Evolutionary conservation across 2,329 filamentous ascomycete genomes (phyloP).

Genomic region (Fusarium palustre): DNA sequence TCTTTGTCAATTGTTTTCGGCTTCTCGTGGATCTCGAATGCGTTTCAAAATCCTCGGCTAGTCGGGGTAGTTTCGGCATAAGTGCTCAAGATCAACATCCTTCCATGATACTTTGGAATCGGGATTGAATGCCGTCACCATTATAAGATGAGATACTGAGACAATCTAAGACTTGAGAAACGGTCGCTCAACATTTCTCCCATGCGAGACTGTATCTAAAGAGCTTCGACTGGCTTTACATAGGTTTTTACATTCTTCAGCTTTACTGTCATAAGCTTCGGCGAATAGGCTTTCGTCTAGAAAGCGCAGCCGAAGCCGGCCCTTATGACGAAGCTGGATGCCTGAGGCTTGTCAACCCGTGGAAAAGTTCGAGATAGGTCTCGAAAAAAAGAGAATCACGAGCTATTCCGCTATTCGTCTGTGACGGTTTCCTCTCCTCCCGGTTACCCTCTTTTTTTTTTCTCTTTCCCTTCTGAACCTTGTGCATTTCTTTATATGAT

Average conservation of each 20-base stretch:
- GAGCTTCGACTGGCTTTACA: constrained; percentile 24
- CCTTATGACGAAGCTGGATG: constrained; percentile 49
- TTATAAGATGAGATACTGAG: not conserved
- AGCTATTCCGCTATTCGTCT: constrained; percentile 26
- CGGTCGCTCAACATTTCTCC: not conserved
- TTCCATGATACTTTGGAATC: not conserved
- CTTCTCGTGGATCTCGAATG: constrained; percentile 15
- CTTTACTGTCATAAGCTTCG: constrained; percentile 4
- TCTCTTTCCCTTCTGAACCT: not conserved
- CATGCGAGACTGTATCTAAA: not conserved
- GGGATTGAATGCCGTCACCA: not conserved
- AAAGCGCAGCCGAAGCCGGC: constrained; percentile 42
- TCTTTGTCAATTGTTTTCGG: constrained; percentile 28
- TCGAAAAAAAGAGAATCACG: constrained; percentile 41
- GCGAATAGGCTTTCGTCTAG: constrained; percentile 35
- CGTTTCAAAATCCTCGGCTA: constrained; percentile 17
- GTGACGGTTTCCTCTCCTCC: constrained; percentile 26
- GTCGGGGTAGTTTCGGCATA: constrained; percentile 47
- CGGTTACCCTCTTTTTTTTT: constrained; percentile 23
- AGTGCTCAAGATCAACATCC: not conserved
- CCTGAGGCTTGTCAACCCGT: constrained; percentile 43
- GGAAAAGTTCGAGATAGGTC: constrained; percentile 49
- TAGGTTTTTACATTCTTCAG: constrained; percentile 30
- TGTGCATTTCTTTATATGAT: constrained; percentile 27
- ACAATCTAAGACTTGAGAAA: not conserved